Base-by-base conservation (phyloP, 768 basidiomycete genomes). In the Phanerochaete sordida region DNA sequence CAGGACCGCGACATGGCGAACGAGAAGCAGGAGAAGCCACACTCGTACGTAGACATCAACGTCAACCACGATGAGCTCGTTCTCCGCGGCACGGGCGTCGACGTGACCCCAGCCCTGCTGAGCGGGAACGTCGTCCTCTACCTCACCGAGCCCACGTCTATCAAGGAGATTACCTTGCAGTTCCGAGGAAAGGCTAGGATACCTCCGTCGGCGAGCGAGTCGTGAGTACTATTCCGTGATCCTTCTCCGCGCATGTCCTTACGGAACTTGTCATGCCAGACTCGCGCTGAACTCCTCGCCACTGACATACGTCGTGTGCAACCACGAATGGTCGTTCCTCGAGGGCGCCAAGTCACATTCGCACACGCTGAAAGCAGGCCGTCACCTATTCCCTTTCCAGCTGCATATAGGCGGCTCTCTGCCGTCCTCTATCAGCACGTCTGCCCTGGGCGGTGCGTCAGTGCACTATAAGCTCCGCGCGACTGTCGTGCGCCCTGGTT, bases 361-460 rank as follows among this genome's bases (percentile, higher is more conserved):
- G 12, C 93, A 92, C 67, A 98, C 95, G 0, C 86, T 98, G 70
- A 97, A 98, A 75, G 93, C 95, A n/a, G 96, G 96, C 15, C 86
- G 85, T 35, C 96, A 98, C 70, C 75, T 86, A 26, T 98, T 98
- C 73, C 95, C 95, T 24, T 98, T 98, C 76, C 86, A 87, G 65
- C 83, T 97, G 59, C 85, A 88, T 61, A 78, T 98, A 28, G 91
- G 92, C 24, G 93, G 92, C 39, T 84, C 87, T 5, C 79, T 97
- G 2, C 96, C 96, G 0, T 92, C 94, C 0, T 84, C 84, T 33
- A 75, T 96, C 44, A 68, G 76, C 39, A 88, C 89, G 3, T 74
- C 68, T 39, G 76, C 76, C 0, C 72, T 77, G 15, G 83, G 84
- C 9, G 83, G 85, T 30, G 89, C 89, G 1, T 80, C 84, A 27